These are phyloP conservation scores for Handroanthus guayacan DNA, from an alignment of 257 asterid genomes.

Conservation along the genomic window DNA sequence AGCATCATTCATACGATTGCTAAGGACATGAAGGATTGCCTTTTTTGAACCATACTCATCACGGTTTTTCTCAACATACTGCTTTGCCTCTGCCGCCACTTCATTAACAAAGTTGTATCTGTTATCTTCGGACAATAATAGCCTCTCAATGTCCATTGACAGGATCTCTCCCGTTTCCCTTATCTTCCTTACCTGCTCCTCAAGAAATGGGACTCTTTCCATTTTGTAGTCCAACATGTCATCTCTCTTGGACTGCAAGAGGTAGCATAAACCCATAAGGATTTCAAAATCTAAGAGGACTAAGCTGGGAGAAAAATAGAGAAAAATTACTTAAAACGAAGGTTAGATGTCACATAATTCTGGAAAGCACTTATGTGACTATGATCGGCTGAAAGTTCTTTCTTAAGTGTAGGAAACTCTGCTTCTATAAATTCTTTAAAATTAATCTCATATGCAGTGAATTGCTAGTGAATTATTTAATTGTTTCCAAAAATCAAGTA, in stretches of 20 bases:
- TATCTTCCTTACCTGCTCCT: conserved; percentile 87
- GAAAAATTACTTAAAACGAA: background rate
- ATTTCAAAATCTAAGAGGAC: background rate
- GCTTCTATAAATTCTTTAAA: too few species aligned
- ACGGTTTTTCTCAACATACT: conserved; percentile 84
- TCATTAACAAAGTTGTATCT: conserved; percentile 82
- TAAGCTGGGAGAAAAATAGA: background rate
- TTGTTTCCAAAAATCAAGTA: too few species aligned
- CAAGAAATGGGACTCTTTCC: conserved; percentile 87
- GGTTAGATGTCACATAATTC: background rate
- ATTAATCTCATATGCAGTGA: too few species aligned
- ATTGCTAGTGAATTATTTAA: too few species aligned
- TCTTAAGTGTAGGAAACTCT: too few species aligned
- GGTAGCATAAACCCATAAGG: background rate
- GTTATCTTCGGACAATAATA: conserved; percentile 82
- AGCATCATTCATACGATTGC: conserved; percentile 91
- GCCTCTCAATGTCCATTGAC: conserved; percentile 81
- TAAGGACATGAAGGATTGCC: conserved; percentile 88
- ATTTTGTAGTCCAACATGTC: conserved; percentile 56
- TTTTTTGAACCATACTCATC: conserved; percentile 94
- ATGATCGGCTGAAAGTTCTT: too few species aligned
- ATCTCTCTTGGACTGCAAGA: conserved; percentile 65
- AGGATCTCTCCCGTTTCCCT: conserved; percentile 71
- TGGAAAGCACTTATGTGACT: too few species aligned
- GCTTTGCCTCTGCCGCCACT: conserved; percentile 93